Conservation (phyloP, 1,139 yeast species). For the Suhomyces kunorum region DNA sequence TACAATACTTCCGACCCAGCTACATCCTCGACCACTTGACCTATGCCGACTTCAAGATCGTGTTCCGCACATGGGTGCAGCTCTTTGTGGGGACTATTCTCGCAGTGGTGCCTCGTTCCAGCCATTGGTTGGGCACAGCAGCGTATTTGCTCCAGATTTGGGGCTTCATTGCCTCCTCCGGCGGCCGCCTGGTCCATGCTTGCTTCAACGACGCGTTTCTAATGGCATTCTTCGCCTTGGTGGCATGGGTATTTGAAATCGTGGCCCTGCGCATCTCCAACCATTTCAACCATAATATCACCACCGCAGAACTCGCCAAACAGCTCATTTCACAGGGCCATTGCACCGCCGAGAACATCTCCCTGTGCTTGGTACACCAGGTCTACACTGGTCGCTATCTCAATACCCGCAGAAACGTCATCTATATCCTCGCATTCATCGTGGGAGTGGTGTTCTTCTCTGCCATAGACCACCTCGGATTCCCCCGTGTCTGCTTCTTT, state of each 20-base stretch:
- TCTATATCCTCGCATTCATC: constrained; percentile 29
- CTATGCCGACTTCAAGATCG: constrained; percentile 28
- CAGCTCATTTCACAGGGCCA: constrained; percentile 28
- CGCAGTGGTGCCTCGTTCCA: constrained; percentile 27
- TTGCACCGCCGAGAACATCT: constrained; percentile 27
- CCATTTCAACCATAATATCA: constrained; percentile 29
- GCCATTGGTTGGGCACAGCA: constrained; percentile 35
- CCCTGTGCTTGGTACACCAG: constrained; percentile 23
- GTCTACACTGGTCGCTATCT: constrained; percentile 34
- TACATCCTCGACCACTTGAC: constrained; percentile 32
- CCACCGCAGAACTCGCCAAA: constrained; percentile 20
- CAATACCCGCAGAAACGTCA: constrained; percentile 28
- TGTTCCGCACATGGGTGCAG: constrained; percentile 31
- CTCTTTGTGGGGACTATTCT: constrained; percentile 31
- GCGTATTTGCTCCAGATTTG: constrained; percentile 32
- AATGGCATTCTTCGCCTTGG: constrained; percentile 20
- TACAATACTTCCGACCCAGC: constrained; percentile 22
- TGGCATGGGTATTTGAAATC: constrained; percentile 30
- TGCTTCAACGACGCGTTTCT: constrained; percentile 21
- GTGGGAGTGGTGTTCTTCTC: constrained; percentile 30
- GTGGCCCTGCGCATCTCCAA: constrained; percentile 30
- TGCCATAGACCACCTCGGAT: constrained; percentile 22
- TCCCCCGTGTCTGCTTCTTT: constrained; percentile 25
- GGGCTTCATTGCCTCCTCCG: constrained; percentile 31
- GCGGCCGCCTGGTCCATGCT: constrained; percentile 29